These are phyloP conservation scores for Trypanosoma cruzi DNA, from an alignment of 208 protist species.

Conservation along the genomic window DNA sequence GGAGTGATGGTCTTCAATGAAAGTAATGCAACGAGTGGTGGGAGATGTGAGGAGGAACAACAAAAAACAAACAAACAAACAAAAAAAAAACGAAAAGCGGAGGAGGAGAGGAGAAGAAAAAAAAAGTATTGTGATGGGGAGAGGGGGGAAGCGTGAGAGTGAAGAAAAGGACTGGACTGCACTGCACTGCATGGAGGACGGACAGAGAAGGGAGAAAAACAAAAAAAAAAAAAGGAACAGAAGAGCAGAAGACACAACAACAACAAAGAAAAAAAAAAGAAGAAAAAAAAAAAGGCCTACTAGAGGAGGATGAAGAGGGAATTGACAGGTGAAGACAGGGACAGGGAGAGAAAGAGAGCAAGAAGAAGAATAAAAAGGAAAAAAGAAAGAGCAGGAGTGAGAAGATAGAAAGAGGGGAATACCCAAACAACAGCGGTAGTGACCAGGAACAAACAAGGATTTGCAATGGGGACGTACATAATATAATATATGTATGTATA, in stretches of 20 bases:
- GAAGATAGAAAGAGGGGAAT: too few species aligned
- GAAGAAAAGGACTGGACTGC: too few species aligned
- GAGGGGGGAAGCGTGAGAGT: too few species aligned
- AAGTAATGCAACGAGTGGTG: too few species aligned
- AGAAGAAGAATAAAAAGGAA: background rate
- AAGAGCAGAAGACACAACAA: background rate
- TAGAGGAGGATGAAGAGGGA: background rate
- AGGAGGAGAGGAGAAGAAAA: background rate
- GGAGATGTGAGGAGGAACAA: background rate
- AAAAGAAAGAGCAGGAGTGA: too few species aligned
- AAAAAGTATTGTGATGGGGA: background rate
- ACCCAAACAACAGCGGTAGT: background rate
- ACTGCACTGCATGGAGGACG: background rate
- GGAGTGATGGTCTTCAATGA: too few species aligned
- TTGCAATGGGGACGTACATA: background rate
- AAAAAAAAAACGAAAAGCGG: too few species aligned
- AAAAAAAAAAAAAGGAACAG: background rate
- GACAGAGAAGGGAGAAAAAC: background rate
- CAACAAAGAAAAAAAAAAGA: constrained; percentile 2
- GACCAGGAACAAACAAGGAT: too few species aligned
- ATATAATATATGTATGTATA: background rate
- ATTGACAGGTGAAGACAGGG: too few species aligned
- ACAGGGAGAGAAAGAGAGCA: background rate
- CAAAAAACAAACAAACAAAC: too few species aligned
- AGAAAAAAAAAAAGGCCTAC: constrained; percentile 3